These are phyloP conservation scores for Gonapodya sp. DNA, from an alignment of 192 early-diverging fungal species.

Conservation along the genomic window DNA sequence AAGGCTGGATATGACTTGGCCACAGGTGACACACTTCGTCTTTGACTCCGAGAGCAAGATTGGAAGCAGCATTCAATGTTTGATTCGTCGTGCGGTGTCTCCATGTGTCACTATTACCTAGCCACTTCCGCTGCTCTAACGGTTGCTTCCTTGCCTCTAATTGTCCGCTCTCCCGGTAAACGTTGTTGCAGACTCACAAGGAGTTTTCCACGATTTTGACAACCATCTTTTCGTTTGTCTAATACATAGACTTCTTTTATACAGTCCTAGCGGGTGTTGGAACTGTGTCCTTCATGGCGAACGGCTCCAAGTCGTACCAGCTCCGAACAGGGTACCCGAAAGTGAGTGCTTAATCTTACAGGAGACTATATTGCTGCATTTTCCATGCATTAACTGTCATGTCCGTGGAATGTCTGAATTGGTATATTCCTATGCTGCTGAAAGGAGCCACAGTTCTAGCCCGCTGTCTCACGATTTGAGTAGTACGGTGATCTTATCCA, in stretches of 20 bases:
- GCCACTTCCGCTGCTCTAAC: not conserved
- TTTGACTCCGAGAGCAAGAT: not conserved
- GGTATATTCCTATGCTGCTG: not conserved
- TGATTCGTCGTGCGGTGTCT: too few relatives aligned
- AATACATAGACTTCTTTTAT: not conserved
- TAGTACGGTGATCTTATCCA: too few relatives aligned
- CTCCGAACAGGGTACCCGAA: not conserved
- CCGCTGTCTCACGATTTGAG: too few relatives aligned
- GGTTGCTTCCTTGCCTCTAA: not conserved
- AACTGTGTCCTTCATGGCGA: not conserved
- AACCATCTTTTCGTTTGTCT: not conserved
- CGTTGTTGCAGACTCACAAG: not conserved
- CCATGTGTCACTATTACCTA: not conserved
- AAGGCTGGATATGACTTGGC: not conserved
- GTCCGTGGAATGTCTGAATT: not conserved
- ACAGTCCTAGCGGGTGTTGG: not conserved
- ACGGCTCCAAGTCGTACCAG: not conserved
- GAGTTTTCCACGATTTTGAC: not conserved
- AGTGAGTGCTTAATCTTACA: too few relatives aligned
- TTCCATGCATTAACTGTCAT: not conserved
- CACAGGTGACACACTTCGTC: not conserved
- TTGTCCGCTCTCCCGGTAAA: not conserved
- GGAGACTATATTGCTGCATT: too few relatives aligned
- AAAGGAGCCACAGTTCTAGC: not conserved
- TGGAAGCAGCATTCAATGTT: too few relatives aligned